Percentiles rank a stretch among this genome's conserved stretches.
Evolutionary conservation across 441 rosid genomes (phyloP).

Genomic region (Codiaeum variegatum): DNA sequence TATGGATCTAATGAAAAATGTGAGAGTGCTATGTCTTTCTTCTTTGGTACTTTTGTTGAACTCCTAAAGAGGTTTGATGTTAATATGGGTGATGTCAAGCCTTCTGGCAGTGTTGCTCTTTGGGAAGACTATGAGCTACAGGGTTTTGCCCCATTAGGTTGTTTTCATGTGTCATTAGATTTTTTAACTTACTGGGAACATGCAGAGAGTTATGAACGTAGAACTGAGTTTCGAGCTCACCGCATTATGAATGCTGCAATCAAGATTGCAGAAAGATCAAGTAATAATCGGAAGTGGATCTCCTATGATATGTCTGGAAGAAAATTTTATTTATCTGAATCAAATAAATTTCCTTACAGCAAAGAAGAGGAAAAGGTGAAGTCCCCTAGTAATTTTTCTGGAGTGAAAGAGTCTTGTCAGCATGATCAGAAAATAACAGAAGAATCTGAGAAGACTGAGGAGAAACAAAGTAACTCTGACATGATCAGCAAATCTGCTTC

Average conservation of each 20-base stretch:
- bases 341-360: constrained; percentile 16
- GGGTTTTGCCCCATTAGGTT: constrained; percentile 63
- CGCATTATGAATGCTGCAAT: constrained; percentile 56
- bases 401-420: constrained; percentile 24
- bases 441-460: constrained; percentile 29
- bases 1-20: constrained; percentile 44
- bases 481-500: constrained; percentile 35
- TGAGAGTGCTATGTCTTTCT: constrained; percentile 47
- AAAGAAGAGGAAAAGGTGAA: constrained; percentile 22
- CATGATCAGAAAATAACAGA: constrained; percentile 9
- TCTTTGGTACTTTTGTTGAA: constrained; percentile 44
- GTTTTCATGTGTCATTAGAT: constrained; percentile 41
- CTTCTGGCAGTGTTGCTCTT: constrained; percentile 37
- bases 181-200: constrained; percentile 46
- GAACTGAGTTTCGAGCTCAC: constrained; percentile 41
- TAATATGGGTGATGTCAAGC: constrained; percentile 23
- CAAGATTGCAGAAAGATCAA: constrained; percentile 51
- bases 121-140: constrained; percentile 93
- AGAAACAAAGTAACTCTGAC: constrained; percentile 23
- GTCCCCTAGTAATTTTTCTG: constrained; percentile 4
- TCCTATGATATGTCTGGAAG: constrained; percentile 33
- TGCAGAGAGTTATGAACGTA: constrained; percentile 38
- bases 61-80: constrained; percentile 42
- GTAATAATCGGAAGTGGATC: constrained; percentile 49
- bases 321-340: constrained; percentile 31